Evolutionary conservation across 495 filamentous ascomycete genomes (phyloP).

Genomic region (Talaromyces ruber): DNA sequence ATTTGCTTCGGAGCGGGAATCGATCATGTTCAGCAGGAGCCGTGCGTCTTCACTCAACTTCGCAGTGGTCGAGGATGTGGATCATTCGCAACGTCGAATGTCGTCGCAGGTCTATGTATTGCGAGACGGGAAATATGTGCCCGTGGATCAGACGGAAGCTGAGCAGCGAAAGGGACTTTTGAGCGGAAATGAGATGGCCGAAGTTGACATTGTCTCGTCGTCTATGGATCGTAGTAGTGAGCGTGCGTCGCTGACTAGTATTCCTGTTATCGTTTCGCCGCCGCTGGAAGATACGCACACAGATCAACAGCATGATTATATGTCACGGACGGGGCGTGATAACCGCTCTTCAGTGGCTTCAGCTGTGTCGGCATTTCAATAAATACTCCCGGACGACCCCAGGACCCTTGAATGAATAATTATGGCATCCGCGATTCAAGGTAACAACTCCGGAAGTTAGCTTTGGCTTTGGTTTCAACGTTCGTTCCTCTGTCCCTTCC

Average conservation of each 20-base stretch:
- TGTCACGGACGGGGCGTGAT: neutral
- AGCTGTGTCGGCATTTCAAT: neutral
- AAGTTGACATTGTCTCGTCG: neutral
- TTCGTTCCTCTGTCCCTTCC: neutral
- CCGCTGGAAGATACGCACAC: neutral
- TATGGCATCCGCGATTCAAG: neutral
- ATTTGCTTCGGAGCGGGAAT: conserved; percentile 15
- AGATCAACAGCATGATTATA: neutral
- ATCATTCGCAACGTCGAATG: conserved; percentile 4
- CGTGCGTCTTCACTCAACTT: conserved; percentile 17
- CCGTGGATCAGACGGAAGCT: neutral
- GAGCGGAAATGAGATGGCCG: neutral
- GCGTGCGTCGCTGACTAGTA: neutral
- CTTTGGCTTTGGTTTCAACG: neutral
- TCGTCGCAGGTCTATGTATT: conserved; percentile 3
- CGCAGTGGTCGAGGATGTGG: conserved; percentile 11
- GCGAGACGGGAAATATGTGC: neutral
- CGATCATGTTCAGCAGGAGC: conserved; percentile 20
- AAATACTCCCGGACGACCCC: neutral
- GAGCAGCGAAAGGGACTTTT: neutral
- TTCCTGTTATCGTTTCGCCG: conserved; percentile 3
- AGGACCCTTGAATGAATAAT: neutral
- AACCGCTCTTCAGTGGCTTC: neutral
- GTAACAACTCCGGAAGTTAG: neutral
- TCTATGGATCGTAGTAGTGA: neutral